phyloP scores from a whole-genome alignment of 495 filamentous ascomycete genomes.

The Thermochaetoides thermophila region DNA sequence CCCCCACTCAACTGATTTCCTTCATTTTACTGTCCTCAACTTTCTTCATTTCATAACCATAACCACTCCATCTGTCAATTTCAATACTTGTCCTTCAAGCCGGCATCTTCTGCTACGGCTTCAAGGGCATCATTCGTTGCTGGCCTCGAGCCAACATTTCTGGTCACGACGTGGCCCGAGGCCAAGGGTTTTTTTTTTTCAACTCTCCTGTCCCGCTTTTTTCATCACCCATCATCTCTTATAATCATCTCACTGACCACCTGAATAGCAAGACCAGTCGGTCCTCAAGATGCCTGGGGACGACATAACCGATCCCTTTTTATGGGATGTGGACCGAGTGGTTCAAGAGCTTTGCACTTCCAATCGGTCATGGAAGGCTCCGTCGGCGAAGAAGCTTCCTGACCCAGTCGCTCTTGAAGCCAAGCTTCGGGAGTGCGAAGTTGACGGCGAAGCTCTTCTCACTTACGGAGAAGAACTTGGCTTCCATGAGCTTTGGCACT shows the following conservation, averaged over 20 bases:
- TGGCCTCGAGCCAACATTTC: neutral
- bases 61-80: too few relatives aligned
- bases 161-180: neutral
- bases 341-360: slow-evolving; percentile 46
- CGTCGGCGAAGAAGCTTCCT: slow-evolving; percentile 27
- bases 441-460: slow-evolving; percentile 50
- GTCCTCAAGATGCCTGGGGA: slow-evolving; percentile 10
- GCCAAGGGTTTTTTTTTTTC: neutral
- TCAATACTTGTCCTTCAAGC: too few relatives aligned
- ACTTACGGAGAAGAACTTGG: slow-evolving; percentile 18
- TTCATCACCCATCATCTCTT: too few relatives aligned
- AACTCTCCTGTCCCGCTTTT: neutral
- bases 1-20: neutral
- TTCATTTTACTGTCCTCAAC: neutral
- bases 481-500: slow-evolving; percentile 11
- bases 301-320: slow-evolving; percentile 41
- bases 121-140: too few relatives aligned
- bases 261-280: neutral
- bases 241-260: too few relatives aligned
- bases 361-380: slow-evolving; percentile 28
- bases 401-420: slow-evolving; percentile 35
- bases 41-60: too few relatives aligned
- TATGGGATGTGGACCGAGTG: slow-evolving; percentile 53
- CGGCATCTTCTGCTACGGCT: too few relatives aligned
- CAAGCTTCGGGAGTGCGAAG: slow-evolving; percentile 39